Conservation (phyloP, 768 basidiomycete genomes). For the Mycena rebaudengoi region DNA sequence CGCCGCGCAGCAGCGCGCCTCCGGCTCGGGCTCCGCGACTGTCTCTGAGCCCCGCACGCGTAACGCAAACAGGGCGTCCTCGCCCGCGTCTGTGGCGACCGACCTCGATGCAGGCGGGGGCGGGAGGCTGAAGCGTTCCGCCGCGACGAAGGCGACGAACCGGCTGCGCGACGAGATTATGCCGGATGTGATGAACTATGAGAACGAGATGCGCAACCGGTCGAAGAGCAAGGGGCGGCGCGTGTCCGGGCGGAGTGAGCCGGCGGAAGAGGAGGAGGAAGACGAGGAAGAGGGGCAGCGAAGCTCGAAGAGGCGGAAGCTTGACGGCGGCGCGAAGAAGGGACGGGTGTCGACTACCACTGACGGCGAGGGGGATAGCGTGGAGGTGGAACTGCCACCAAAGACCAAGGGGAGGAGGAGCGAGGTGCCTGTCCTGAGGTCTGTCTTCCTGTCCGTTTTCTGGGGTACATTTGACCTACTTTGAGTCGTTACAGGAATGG, state of each 20-base stretch:
- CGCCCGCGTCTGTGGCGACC: conserved; percentile 23
- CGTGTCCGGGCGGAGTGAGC: conserved; percentile 41
- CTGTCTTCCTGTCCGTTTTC: neutral
- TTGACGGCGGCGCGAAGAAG: conserved; percentile 19
- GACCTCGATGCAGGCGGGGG: conserved; percentile 12
- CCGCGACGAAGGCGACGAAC: conserved; percentile 57
- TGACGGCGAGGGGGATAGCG: conserved; percentile 29
- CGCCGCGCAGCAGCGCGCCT: conserved; percentile 8
- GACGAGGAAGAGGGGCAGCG: conserved; percentile 28
- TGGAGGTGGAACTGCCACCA: conserved; percentile 13
- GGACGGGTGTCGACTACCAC: conserved; percentile 25
- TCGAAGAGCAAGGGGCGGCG: conserved; percentile 40
- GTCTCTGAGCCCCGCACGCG: conserved; percentile 12
- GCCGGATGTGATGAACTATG: conserved; percentile 78
- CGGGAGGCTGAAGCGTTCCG: conserved; percentile 44
- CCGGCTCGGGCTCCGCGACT: neutral
- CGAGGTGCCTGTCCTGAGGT: conserved; percentile 9
- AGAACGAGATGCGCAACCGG: conserved; percentile 67
- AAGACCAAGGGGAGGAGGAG: conserved; percentile 19
- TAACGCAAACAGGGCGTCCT: neutral
- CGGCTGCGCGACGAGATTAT: conserved; percentile 72
- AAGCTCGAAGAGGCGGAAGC: conserved; percentile 13
- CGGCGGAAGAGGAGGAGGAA: conserved; percentile 25
- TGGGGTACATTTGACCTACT: neutral
- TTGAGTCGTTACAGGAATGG: neutral